Evolutionary conservation across 2,329 filamentous ascomycete genomes (phyloP).

Genomic region (Diaporthe ilicicola): DNA sequence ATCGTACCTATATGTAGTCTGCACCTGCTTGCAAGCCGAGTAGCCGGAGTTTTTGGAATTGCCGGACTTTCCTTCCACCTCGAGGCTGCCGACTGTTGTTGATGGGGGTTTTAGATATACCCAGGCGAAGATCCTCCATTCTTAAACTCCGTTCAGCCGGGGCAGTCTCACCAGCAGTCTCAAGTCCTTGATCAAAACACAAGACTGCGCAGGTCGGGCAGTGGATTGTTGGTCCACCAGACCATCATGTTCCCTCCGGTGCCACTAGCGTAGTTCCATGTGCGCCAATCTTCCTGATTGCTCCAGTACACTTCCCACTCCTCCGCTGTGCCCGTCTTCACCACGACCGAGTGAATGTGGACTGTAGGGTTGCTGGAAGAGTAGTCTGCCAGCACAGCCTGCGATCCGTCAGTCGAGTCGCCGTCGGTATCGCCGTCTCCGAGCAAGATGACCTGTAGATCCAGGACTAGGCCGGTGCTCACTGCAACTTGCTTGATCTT

Average conservation of each 20-base stretch:
- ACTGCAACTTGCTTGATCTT: neutral
- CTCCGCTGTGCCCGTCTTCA: neutral
- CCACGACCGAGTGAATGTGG: neutral
- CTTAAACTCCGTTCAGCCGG: neutral
- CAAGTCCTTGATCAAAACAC: neutral
- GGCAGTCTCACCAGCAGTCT: neutral
- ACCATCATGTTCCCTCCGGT: neutral
- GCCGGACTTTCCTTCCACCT: neutral
- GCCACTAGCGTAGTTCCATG: neutral
- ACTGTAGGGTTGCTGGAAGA: neutral
- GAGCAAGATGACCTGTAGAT: constrained; percentile 1
- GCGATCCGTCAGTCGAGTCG: neutral
- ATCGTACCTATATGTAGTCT: neutral
- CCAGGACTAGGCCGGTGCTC: neutral
- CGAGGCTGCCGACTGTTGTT: neutral
- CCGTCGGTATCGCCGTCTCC: neutral
- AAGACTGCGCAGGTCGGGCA: neutral
- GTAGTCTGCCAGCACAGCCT: neutral
- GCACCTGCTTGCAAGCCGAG: neutral
- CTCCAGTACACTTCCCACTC: neutral
- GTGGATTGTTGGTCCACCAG: neutral
- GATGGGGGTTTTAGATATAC: neutral
- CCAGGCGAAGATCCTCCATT: neutral
- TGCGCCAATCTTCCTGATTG: neutral
- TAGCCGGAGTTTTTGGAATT: neutral